Base-by-base conservation (phyloP, 192 early-diverging fungal genomes). In the Umbelopsis isabellina region DNA sequence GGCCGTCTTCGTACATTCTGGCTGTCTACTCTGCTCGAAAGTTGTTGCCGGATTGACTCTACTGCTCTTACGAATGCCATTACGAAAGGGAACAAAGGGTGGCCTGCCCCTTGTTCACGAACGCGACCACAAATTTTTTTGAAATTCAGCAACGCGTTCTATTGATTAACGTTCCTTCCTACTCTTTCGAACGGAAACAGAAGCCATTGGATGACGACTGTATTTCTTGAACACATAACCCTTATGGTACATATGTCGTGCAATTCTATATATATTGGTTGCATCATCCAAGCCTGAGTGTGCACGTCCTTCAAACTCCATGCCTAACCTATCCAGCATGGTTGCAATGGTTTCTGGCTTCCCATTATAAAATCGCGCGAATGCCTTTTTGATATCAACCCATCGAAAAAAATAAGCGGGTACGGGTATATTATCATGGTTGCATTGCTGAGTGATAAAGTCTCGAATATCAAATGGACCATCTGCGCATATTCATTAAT, bases 231-330 rank as follows among this genome's bases (percentile, higher is more conserved):
- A 71, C 3, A 73, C 23, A 52, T 69, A 78, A 1, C 79, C 79
- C 23, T 80, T 75, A 18, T 73, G 35, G 10, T 87, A 83, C 75
- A 96, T 76, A 7, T 72, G 71, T 50, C 82, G 72, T 20, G 86
- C 90, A 45, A 95, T 93, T 35, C 83, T 61, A 16, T 86, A 90
- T 23, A 97, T 84, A 79, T 95, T 97, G 23, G 84, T 61, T 4
- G 94, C 82, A 74, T 97, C 94, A 77, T 94, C 93, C 67, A 93
- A 80, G 13, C 95, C 95, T 21, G 84, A 89, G 78, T 95, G 95
- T 70, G 87, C 79, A 64, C 86, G 71, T 10, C 95, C 95, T 51
- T 85, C 79, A 75, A 97, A 95, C 22, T 65, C 18, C 81, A 92
- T 76, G 0, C 82, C 83, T 12, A 94, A 65, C 16, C 67, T 69